phyloP scores from a whole-genome alignment of 1,284 basidiomycete genomes.

The Naganishia sp. region DNA sequence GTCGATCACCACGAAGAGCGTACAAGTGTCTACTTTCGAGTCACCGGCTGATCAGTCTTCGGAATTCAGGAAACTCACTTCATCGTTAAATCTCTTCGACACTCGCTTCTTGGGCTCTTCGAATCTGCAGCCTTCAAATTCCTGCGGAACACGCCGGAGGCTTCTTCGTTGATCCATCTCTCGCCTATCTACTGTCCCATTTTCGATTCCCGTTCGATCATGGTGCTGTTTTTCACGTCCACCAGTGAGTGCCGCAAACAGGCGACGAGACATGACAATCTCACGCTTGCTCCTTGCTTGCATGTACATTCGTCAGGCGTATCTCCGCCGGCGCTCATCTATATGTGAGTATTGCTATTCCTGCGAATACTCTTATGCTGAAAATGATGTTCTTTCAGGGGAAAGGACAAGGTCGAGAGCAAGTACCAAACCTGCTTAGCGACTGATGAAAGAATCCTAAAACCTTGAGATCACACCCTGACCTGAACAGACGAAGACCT shows the following conservation, averaged over 20 bases:
- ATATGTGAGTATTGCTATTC: conserved; percentile 60
- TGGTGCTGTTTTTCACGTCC: conserved; percentile 63
- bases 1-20: neutral
- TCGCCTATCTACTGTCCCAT: neutral
- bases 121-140: too few species aligned
- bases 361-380: too few species aligned
- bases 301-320: conserved; percentile 44
- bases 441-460: neutral
- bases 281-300: too few species aligned
- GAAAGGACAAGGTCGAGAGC: conserved; percentile 96
- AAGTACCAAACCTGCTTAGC: conserved; percentile 44
- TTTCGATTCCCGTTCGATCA: conserved; percentile 35
- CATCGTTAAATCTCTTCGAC: too few species aligned
- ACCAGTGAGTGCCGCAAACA: conserved; percentile 47
- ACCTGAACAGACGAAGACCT: conserved; percentile 79
- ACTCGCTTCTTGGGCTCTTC: too few species aligned
- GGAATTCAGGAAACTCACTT: too few species aligned
- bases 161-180: too few species aligned
- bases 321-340: conserved; percentile 71
- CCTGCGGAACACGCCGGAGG: too few species aligned
- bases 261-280: too few species aligned
- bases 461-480: neutral
- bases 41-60: too few species aligned
- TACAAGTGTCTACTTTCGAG: too few species aligned
- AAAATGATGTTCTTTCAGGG: conserved; percentile 55